Evolutionary conservation across 2,329 filamentous ascomycete species (phyloP).

Genomic region (Lachnum nothofagi): DNA sequence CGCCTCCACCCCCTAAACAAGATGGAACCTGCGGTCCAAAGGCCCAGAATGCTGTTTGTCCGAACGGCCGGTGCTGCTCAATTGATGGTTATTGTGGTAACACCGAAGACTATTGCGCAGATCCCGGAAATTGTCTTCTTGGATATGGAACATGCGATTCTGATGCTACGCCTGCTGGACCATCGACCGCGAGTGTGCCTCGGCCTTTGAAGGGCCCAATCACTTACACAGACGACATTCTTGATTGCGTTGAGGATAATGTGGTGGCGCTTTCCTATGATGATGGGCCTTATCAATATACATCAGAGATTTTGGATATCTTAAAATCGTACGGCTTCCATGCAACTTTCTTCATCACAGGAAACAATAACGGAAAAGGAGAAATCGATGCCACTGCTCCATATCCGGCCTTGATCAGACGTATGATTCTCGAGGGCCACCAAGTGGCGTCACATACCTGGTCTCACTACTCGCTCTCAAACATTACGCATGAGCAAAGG

Average conservation of each 20-base stretch:
- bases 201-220: slow-evolving; percentile 49
- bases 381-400: slow-evolving; percentile 35
- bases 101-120: slow-evolving; percentile 16
- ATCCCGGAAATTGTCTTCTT: slow-evolving; percentile 16
- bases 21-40: slow-evolving; percentile 11
- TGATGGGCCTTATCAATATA: slow-evolving; percentile 59
- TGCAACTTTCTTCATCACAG: slow-evolving; percentile 63
- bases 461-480: slow-evolving; percentile 44
- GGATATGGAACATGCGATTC: slow-evolving; percentile 46
- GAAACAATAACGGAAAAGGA: slow-evolving; percentile 45
- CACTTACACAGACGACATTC: slow-evolving; percentile 53
- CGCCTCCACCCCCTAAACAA: neutral
- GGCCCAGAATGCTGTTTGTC: slow-evolving; percentile 10
- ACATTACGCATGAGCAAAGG: slow-evolving; percentile 38
- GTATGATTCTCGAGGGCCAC: slow-evolving; percentile 38
- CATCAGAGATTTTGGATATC: slow-evolving; percentile 53
- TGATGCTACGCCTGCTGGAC: slow-evolving; percentile 48
- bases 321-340: slow-evolving; percentile 55
- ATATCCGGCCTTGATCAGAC: slow-evolving; percentile 43
- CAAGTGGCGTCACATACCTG: slow-evolving; percentile 56
- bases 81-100: slow-evolving; percentile 15
- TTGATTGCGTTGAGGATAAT: slow-evolving; percentile 47
- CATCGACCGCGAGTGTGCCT: slow-evolving; percentile 45
- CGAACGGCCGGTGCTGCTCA: slow-evolving; percentile 15
- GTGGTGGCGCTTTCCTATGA: slow-evolving; percentile 62